A percentile compares a stretch with the other conserved stretches of the same genome.
phyloP scores from a whole-genome alignment of 2,329 filamentous ascomycete species.

The Aspergillus eucalypticola region DNA sequence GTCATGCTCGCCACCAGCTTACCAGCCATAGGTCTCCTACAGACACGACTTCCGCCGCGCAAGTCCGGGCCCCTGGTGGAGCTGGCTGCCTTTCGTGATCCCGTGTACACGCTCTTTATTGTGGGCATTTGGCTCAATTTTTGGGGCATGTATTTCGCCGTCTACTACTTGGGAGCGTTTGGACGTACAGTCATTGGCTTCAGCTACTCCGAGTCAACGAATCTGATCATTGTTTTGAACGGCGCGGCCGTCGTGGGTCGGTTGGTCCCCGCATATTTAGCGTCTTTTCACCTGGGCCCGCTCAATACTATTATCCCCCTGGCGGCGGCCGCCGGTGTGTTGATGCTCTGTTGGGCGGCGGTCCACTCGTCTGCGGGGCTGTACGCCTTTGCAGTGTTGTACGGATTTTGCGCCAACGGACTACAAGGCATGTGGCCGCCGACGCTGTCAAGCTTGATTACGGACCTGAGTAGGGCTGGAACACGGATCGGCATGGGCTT shows the following conservation, averaged over 20 bases:
- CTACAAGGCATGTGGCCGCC: slow-evolving; percentile 14
- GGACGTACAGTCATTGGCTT: not conserved
- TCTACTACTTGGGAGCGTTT: not conserved
- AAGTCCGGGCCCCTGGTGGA: slow-evolving; percentile 14
- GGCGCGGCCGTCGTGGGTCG: not conserved
- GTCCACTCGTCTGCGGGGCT: not conserved
- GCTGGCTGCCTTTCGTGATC: slow-evolving; percentile 14
- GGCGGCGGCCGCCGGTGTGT: not conserved
- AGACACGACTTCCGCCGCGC: slow-evolving; percentile 12
- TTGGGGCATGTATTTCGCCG: slow-evolving; percentile 18
- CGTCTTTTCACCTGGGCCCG: not conserved
- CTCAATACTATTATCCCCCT: not conserved
- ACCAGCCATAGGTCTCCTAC: slow-evolving; percentile 9
- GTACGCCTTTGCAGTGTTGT: not conserved
- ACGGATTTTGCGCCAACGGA: slow-evolving; percentile 3
- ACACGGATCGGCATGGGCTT: slow-evolving; percentile 41
- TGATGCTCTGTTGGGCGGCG: slow-evolving; percentile 4
- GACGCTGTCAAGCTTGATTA: slow-evolving; percentile 15
- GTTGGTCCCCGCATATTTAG: slow-evolving; percentile 1
- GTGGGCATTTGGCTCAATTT: slow-evolving; percentile 21
- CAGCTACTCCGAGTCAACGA: slow-evolving; percentile 3
- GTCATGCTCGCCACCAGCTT: slow-evolving; percentile 18
- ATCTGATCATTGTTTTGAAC: slow-evolving; percentile 1
- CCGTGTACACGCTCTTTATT: slow-evolving; percentile 42
- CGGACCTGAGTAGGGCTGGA: slow-evolving; percentile 17